phyloP scores from a whole-genome alignment of 306 rosid genomes.

The Sindora glabra region DNA sequence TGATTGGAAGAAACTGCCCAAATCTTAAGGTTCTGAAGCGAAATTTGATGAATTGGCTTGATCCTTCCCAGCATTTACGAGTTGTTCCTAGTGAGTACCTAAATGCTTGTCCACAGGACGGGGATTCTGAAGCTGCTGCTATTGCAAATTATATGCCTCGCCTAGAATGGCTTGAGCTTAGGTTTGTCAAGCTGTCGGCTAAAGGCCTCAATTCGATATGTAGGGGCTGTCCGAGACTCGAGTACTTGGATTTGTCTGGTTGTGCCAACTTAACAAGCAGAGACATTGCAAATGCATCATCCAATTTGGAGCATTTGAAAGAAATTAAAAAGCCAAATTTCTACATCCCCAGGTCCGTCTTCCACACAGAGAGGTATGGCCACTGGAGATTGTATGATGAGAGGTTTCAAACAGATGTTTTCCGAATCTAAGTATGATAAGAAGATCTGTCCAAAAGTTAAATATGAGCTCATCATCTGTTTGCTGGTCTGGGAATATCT shows the following conservation, averaged over 20 bases:
- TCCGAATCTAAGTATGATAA: slow-evolving; percentile 41
- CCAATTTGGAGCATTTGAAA: slow-evolving; percentile 39
- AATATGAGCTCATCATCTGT: slow-evolving; percentile 1
- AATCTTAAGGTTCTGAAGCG: slow-evolving; percentile 63
- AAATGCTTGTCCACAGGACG: slow-evolving; percentile 79
- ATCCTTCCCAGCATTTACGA: slow-evolving; percentile 60
- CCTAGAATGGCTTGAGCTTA: slow-evolving; percentile 66
- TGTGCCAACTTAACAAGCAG: slow-evolving; percentile 66
- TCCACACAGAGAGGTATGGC: slow-evolving; percentile 49
- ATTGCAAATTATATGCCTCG: slow-evolving; percentile 68
- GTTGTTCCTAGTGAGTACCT: slow-evolving; percentile 63
- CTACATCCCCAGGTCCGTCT: slow-evolving; percentile 39
- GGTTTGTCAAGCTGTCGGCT: slow-evolving; percentile 60
- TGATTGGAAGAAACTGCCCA: slow-evolving; percentile 52
- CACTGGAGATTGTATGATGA: slow-evolving; percentile 86
- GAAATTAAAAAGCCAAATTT: slow-evolving; percentile 46
- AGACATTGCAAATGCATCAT: slow-evolving; percentile 51
- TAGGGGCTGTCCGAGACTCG: slow-evolving; percentile 60
- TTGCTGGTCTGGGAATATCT: slow-evolving; percentile 6
- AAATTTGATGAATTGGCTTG: slow-evolving; percentile 63
- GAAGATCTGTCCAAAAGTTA: not conserved
- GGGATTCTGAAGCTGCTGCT: slow-evolving; percentile 70
- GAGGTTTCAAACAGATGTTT: slow-evolving; percentile 84
- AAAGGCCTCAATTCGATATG: slow-evolving; percentile 53
- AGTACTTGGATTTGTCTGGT: slow-evolving; percentile 75